phyloP scores from a whole-genome alignment of 257 asterid species.

The Ajuga chamaepitys region DNA sequence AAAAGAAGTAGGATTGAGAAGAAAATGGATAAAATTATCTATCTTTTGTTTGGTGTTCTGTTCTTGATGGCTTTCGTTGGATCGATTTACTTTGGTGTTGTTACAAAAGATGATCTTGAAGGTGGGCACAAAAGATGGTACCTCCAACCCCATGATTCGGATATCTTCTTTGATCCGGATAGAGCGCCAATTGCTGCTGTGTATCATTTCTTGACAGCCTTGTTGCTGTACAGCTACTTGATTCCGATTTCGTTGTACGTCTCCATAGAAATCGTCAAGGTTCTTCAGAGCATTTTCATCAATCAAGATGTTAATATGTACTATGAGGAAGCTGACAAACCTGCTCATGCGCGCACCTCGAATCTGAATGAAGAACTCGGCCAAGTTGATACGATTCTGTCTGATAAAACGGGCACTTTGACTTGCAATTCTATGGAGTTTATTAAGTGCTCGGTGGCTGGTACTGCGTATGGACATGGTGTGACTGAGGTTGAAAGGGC shows the following conservation, averaged over 20 bases:
- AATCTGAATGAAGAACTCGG: conserved; percentile 90
- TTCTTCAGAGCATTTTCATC: conserved; percentile 82
- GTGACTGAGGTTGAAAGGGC: conserved; percentile 83
- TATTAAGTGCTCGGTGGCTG: conserved; percentile 85
- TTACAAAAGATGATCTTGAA: conserved; percentile 49
- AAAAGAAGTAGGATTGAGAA: conserved; percentile 86
- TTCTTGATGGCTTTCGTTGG: conserved; percentile 57
- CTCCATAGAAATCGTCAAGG: conserved; percentile 82
- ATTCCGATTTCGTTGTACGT: conserved; percentile 88
- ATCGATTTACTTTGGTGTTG: conserved; percentile 68
- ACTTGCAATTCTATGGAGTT: conserved; percentile 96
- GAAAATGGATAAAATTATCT: conserved; percentile 81
- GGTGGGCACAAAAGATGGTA: conserved; percentile 72
- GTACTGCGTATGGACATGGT: conserved; percentile 75
- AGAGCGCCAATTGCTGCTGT: conserved; percentile 66
- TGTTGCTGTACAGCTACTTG: conserved; percentile 68
- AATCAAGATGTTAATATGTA: conserved; percentile 76
- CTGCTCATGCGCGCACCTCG: conserved; percentile 89
- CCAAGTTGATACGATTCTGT: conserved; percentile 82
- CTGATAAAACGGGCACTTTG: conserved; percentile 90
- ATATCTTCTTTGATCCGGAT: conserved; percentile 61
- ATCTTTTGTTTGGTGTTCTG: conserved; percentile 61
- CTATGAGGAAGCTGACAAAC: conserved; percentile 80
- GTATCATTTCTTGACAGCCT: conserved; percentile 67
- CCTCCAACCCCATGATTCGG: conserved; percentile 40